A percentile compares a stretch with the other conserved stretches of the same genome.
These are phyloP conservation scores for Xylariales sp. DNA, from an alignment of 2,329 filamentous ascomycete genomes.

Conservation along the genomic window DNA sequence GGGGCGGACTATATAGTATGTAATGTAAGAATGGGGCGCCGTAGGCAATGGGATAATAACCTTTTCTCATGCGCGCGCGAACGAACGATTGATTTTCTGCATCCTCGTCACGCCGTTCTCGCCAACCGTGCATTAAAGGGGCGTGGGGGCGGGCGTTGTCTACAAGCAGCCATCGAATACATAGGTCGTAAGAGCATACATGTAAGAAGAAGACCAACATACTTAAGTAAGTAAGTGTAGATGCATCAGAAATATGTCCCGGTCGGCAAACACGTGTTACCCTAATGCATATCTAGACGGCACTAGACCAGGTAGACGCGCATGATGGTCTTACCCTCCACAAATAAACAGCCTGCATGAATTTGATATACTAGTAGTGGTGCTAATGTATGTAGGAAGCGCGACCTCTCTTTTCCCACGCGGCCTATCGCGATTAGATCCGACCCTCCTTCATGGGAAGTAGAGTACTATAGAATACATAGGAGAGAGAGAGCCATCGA, in stretches of 20 bases:
- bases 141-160: neutral
- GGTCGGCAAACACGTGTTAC: slow-evolving; percentile 17
- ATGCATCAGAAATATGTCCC: slow-evolving; percentile 14
- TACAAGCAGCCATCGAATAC: too few relatives aligned
- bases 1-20: neutral
- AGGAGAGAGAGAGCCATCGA: slow-evolving; percentile 6
- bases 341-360: slow-evolving; percentile 14
- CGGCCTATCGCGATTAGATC: slow-evolving; percentile 20
- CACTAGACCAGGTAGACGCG: slow-evolving; percentile 7
- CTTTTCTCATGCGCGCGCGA: neutral
- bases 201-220: too few relatives aligned
- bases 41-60: neutral
- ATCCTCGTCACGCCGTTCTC: slow-evolving; percentile 1
- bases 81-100: slow-evolving; percentile 1
- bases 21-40: slow-evolving; percentile 5
- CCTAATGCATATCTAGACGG: slow-evolving; percentile 3
- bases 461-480: neutral
- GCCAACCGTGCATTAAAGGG: slow-evolving; percentile 8
- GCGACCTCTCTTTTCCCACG: slow-evolving; percentile 1
- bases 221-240: neutral
- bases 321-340: slow-evolving; percentile 7
- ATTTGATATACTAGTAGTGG: slow-evolving; percentile 18
- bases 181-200: too few relatives aligned
- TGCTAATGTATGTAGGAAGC: neutral
- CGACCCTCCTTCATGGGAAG: slow-evolving; percentile 22